Evolutionary conservation across 2,329 filamentous ascomycete genomes (phyloP).

Genomic region (Ophiognomonia clavigignenti-juglandacearum): DNA sequence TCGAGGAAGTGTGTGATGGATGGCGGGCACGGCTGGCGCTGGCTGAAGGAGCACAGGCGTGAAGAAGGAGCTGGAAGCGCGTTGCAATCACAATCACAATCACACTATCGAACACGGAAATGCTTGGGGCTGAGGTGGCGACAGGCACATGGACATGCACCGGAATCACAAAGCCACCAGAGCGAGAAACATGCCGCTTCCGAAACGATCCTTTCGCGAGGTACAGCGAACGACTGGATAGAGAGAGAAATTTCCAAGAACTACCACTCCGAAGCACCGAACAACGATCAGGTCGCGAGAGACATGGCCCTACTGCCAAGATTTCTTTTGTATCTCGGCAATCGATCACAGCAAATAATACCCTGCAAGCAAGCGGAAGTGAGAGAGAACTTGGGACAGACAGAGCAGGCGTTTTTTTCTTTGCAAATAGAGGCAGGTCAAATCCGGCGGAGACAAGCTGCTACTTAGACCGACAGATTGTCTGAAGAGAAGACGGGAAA

Average conservation of each 20-base stretch:
- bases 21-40: conserved; percentile 73
- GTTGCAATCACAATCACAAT: background rate
- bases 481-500: conserved; percentile 5
- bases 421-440: conserved; percentile 3
- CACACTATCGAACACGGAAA: too few species aligned
- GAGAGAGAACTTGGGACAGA: background rate
- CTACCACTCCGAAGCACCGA: too few species aligned
- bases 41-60: conserved; percentile 44
- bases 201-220: too few species aligned
- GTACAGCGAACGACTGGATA: background rate
- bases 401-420: conserved; percentile 9
- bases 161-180: too few species aligned
- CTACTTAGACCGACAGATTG: conserved; percentile 4
- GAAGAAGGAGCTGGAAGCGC: conserved; percentile 3
- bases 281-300: too few species aligned
- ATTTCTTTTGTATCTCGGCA: conserved; percentile 7
- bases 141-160: too few species aligned
- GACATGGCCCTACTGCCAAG: background rate
- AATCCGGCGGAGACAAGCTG: too few species aligned
- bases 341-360: conserved; percentile 9
- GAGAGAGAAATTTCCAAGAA: too few species aligned
- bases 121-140: too few species aligned
- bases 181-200: too few species aligned
- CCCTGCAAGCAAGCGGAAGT: conserved; percentile 7
- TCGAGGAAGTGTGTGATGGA: conserved; percentile 82